Evolutionary conservation across 306 rosid species (phyloP).

Genomic region (Malus fusca): DNA sequence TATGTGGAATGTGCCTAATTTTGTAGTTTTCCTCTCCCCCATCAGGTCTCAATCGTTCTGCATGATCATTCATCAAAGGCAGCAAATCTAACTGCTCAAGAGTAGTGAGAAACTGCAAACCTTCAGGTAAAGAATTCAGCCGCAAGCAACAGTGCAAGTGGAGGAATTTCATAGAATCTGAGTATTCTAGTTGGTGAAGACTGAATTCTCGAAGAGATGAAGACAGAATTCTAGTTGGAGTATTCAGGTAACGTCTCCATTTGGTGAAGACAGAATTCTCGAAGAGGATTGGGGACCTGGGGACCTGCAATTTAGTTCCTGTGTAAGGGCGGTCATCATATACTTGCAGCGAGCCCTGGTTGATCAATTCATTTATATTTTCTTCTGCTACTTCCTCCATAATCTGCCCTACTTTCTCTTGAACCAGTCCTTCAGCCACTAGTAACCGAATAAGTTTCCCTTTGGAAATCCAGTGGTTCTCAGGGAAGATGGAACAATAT

Average conservation of each 20-base stretch:
- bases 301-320: constrained; percentile 9
- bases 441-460: constrained; percentile 14
- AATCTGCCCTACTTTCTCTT: neutral
- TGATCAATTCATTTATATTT: constrained; percentile 9
- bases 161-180: neutral
- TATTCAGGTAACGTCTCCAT: neutral
- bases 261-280: constrained; percentile 5
- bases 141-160: constrained; percentile 2
- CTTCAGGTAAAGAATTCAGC: constrained; percentile 11
- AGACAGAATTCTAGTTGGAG: too few species aligned
- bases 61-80: constrained; percentile 16
- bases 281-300: neutral
- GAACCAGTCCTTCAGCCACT: constrained; percentile 8
- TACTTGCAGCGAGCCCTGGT: neutral
- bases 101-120: constrained; percentile 14
- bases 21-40: constrained; percentile 15
- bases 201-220: too few species aligned
- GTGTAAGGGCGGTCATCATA: neutral
- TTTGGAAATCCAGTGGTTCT: constrained; percentile 6
- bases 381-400: constrained; percentile 22
- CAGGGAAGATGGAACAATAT: constrained; percentile 19
- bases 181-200: too few species aligned
- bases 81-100: constrained; percentile 2
- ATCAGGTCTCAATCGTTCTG: constrained; percentile 18
- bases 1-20: constrained; percentile 12